Conservation (phyloP, 2,329 filamentous ascomycete genomes). For the Colletotrichum sp. region DNA sequence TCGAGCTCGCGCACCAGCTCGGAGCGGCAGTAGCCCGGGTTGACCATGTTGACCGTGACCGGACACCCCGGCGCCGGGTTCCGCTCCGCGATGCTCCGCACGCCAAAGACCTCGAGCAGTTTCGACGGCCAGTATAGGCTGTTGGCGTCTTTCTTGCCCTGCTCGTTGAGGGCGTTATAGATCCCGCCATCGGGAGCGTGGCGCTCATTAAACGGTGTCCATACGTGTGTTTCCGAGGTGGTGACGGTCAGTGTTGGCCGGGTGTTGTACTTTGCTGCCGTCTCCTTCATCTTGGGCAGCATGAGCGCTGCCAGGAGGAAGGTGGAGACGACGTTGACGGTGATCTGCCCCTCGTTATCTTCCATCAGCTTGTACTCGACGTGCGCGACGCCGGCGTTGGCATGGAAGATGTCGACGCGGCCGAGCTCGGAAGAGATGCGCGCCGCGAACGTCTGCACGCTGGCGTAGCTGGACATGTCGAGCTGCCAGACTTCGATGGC, state of each 20-base stretch:
- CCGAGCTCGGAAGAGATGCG: constrained; percentile 37
- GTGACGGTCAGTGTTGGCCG: constrained; percentile 31
- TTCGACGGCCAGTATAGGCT: constrained; percentile 33
- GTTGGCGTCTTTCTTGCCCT: constrained; percentile 1
- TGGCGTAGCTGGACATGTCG: constrained; percentile 51
- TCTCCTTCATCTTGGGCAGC: constrained; percentile 54
- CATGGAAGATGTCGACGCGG: constrained; percentile 47
- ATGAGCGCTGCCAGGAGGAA: constrained; percentile 53
- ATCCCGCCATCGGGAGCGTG: constrained; percentile 28
- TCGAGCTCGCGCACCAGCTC: constrained; percentile 42
- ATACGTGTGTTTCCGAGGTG: constrained; percentile 28
- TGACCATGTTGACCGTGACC: constrained; percentile 54
- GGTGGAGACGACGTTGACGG: constrained; percentile 57
- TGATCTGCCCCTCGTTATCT: constrained; percentile 51
- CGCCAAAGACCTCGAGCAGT: constrained; percentile 31
- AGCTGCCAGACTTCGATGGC: constrained; percentile 53
- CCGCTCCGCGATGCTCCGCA: constrained; percentile 25
- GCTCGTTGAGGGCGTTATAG: constrained; percentile 30
- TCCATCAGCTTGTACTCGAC: constrained; percentile 37
- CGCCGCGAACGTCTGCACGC: constrained; percentile 46
- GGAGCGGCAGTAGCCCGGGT: constrained; percentile 57
- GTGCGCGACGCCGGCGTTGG: constrained; percentile 46
- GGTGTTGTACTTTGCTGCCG: constrained; percentile 23
- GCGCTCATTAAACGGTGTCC: constrained; percentile 30
- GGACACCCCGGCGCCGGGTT: constrained; percentile 19